phyloP scores from a whole-genome alignment of 2,329 filamentous ascomycete species.

The Ophiostoma sp. region DNA sequence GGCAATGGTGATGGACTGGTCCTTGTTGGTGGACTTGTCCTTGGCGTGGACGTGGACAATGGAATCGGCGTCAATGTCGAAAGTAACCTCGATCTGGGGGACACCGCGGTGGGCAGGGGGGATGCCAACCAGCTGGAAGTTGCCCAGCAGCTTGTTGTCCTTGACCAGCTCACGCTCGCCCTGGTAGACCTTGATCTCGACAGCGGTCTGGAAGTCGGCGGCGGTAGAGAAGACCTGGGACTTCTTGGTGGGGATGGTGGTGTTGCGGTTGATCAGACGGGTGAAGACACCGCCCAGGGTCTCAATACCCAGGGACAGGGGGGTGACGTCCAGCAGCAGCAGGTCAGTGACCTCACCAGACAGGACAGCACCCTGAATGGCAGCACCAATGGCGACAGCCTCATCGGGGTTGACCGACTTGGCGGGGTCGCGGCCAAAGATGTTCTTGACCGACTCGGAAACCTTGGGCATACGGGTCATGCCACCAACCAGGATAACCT shows the following conservation, averaged over 20 bases:
- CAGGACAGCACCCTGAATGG: conserved; percentile 94
- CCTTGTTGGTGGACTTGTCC: conserved; percentile 97
- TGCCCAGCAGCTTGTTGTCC: conserved; percentile 98
- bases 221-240: conserved; percentile 99
- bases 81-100: conserved; percentile 97
- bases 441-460: conserved; percentile 98
- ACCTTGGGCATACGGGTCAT: conserved; percentile 99
- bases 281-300: conserved; percentile 99
- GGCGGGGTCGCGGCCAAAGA: conserved; percentile 99
- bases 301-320: conserved; percentile 96
- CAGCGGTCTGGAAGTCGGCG: conserved; percentile 98
- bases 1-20: conserved; percentile 99
- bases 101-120: conserved; percentile 96
- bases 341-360: conserved; percentile 68
- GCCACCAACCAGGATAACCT: conserved; percentile 96
- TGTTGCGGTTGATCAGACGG: conserved; percentile 98
- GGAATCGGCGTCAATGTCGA: conserved; percentile 97
- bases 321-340: conserved; percentile 91
- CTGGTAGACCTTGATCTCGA: conserved; percentile 98
- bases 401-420: conserved; percentile 99
- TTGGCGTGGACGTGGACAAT: conserved; percentile 98
- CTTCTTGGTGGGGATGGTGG: conserved; percentile 99
- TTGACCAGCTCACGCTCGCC: conserved; percentile 97
- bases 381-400: conserved; percentile 96
- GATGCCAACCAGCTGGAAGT: conserved; percentile 98